Conservation (phyloP, 73 alveolate species). For the Symbiodinium pilosum region DNA sequence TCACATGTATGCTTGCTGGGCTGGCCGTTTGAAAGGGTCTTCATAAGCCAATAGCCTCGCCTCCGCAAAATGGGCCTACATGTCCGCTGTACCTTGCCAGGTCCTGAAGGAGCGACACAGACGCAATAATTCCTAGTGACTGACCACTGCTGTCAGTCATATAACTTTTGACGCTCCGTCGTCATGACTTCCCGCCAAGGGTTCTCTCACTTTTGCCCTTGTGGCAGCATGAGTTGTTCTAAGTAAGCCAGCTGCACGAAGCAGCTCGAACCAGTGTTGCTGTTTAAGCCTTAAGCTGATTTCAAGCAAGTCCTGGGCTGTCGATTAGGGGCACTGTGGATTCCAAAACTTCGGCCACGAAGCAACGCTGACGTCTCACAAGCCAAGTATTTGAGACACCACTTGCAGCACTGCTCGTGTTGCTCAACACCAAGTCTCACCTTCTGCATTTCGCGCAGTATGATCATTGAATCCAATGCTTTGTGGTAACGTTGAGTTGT, state of each 20-base stretch:
- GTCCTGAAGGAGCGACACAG: constrained; percentile 94
- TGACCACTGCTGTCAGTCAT: too few relatives aligned
- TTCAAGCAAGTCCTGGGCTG: too few relatives aligned
- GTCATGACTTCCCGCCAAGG: too few relatives aligned
- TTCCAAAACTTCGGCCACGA: too few relatives aligned
- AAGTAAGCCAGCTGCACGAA: neutral
- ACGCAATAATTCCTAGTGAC: constrained; percentile 64
- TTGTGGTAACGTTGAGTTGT: too few relatives aligned
- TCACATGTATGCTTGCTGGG: constrained; percentile 85
- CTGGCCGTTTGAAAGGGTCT: neutral
- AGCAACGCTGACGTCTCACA: neutral
- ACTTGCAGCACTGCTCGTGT: neutral
- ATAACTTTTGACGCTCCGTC: too few relatives aligned
- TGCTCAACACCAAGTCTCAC: neutral
- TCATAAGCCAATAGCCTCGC: neutral
- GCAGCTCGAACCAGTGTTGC: too few relatives aligned
- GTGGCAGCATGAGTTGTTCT: neutral
- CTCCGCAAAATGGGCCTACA: neutral
- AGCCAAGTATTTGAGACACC: neutral
- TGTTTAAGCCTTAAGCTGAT: too few relatives aligned
- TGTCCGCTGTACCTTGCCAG: neutral
- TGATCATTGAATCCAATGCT: too few relatives aligned
- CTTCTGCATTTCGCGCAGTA: neutral
- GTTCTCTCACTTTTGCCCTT: neutral
- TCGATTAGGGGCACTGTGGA: too few relatives aligned